Evolutionary conservation across 2,329 filamentous ascomycete species (phyloP).

Genomic region (Fusarium penzigii): DNA sequence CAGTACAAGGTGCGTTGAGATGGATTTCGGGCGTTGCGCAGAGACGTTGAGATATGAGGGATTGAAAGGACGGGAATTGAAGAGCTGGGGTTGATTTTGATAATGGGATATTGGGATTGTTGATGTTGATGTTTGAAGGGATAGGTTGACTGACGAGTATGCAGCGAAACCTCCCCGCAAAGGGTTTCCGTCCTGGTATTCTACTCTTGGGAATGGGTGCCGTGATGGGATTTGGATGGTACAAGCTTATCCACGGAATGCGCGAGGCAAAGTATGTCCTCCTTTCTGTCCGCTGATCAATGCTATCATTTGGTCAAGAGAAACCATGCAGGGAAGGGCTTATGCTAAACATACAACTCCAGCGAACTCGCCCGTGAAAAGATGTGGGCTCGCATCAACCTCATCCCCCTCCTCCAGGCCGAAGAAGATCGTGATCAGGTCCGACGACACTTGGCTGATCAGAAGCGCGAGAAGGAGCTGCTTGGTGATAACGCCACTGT

Average conservation of each 20-base stretch:
- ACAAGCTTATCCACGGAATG: conserved; percentile 77
- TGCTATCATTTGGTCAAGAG: too few relatives aligned
- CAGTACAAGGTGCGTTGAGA: conserved; percentile 81
- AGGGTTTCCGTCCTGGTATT: conserved; percentile 81
- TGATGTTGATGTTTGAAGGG: neutral
- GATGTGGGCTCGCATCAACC: conserved; percentile 95
- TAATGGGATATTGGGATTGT: too few relatives aligned
- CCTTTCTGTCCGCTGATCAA: neutral
- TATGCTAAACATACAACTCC: conserved; percentile 3
- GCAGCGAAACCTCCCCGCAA: conserved; percentile 87
- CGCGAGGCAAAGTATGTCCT: conserved; percentile 83
- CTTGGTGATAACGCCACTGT: conserved; percentile 80
- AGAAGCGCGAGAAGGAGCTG: conserved; percentile 87
- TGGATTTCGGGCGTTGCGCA: neutral
- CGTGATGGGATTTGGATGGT: conserved; percentile 90
- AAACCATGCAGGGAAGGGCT: too few relatives aligned
- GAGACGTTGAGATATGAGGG: neutral
- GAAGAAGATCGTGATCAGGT: conserved; percentile 97
- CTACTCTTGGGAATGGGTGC: conserved; percentile 76
- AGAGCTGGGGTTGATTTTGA: neutral
- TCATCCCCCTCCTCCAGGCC: conserved; percentile 90
- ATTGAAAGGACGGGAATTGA: neutral
- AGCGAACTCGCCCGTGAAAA: conserved; percentile 96
- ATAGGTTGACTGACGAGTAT: conserved; percentile 10
- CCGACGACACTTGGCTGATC: conserved; percentile 80